Percentiles rank a stretch among this genome's conserved stretches.
Evolutionary conservation across 768 basidiomycete genomes (phyloP).

Genomic region (Lyophyllum decastes): DNA sequence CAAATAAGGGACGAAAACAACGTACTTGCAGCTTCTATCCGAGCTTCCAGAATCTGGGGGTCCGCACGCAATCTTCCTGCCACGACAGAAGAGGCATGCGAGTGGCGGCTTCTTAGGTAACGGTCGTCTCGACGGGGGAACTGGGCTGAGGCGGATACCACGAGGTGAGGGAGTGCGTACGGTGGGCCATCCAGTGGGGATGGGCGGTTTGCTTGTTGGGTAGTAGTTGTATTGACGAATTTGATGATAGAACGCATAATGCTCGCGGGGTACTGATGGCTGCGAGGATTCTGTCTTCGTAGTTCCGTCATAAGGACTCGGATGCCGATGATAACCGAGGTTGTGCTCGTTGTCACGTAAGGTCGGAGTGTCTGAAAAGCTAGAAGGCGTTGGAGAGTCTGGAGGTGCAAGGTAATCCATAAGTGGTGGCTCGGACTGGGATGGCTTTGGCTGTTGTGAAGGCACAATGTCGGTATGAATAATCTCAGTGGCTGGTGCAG

Average conservation of each 20-base stretch:
- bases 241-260: slow-evolving; percentile 3
- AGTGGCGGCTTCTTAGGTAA: slow-evolving; percentile 58
- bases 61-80: slow-evolving; percentile 71
- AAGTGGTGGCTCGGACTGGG: slow-evolving; percentile 4
- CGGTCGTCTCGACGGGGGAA: slow-evolving; percentile 29
- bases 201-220: not conserved
- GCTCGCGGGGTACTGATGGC: not conserved
- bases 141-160: slow-evolving; percentile 25
- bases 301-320: not conserved
- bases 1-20: slow-evolving; percentile 18
- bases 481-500: not conserved
- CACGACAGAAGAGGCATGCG: slow-evolving; percentile 67
- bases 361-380: slow-evolving; percentile 3
- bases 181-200: slow-evolving; percentile 13
- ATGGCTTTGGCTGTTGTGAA: slow-evolving; percentile 5
- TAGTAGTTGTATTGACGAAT: slow-evolving; percentile 6
- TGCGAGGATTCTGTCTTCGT: not conserved
- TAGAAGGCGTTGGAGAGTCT: not conserved
- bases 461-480: slow-evolving; percentile 3
- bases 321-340: not conserved
- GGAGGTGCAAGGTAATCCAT: slow-evolving; percentile 23
- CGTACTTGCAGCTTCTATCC: slow-evolving; percentile 69
- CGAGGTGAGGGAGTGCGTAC: slow-evolving; percentile 19
- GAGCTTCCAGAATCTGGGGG: slow-evolving; percentile 53
- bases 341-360: not conserved